Conservation (phyloP, 2,329 filamentous ascomycete species). For the Cladosporium sp. region DNA sequence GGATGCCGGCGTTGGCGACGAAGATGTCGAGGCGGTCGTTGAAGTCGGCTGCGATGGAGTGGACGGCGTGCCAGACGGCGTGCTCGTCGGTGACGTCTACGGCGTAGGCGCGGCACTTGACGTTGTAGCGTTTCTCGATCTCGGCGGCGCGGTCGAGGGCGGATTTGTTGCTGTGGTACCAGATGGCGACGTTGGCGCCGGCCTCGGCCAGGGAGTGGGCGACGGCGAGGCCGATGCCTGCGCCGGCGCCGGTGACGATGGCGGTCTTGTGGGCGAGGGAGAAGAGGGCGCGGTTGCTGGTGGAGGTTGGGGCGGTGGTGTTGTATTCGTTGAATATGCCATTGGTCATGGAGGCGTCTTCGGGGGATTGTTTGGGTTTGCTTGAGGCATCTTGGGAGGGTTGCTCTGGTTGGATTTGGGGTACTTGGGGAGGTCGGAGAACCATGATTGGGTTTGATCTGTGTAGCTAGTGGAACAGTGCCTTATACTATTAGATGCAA, state of each 20-base stretch:
- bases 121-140: constrained; percentile 29
- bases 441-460: not conserved
- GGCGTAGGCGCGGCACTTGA: constrained; percentile 43
- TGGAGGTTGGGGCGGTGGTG: constrained; percentile 26
- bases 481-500: not conserved
- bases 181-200: constrained; percentile 41
- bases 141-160: constrained; percentile 28
- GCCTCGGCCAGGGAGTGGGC: constrained; percentile 32
- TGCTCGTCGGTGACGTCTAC: constrained; percentile 40
- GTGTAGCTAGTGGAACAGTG: not conserved
- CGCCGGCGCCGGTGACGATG: constrained; percentile 31
- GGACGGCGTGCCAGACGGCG: constrained; percentile 37
- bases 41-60: constrained; percentile 53
- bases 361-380: constrained; percentile 17
- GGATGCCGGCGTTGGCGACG: constrained; percentile 70
- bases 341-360: constrained; percentile 30
- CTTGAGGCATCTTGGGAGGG: not conserved
- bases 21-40: constrained; percentile 71
- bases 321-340: constrained; percentile 33
- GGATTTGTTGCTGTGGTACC: constrained; percentile 36
- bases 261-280: constrained; percentile 30
- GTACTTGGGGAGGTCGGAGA: not conserved
- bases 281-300: constrained; percentile 26
- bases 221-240: constrained; percentile 31
- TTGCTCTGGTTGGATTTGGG: not conserved